A percentile compares a stretch with the other conserved stretches of the same genome.
phyloP scores from a whole-genome alignment of 2,329 filamentous ascomycete genomes.

The Xylaria sp. region DNA sequence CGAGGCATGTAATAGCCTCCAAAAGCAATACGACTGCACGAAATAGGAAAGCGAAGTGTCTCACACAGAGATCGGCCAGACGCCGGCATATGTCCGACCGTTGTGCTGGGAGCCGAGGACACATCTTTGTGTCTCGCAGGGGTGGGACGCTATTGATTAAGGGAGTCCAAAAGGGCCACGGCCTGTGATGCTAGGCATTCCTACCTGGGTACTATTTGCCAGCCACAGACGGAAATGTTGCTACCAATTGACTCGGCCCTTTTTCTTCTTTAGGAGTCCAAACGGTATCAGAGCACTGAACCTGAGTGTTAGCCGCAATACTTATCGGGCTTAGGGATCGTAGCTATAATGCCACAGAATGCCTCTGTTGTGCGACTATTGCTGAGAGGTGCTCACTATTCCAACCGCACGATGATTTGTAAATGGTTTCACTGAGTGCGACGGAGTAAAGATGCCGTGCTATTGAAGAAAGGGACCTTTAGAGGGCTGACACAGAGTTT shows the following conservation, averaged over 20 bases:
- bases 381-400: conserved; percentile 5
- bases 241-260: conserved; percentile 9
- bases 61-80: not conserved
- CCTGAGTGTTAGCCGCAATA: not conserved
- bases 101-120: conserved; percentile 12
- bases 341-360: not conserved
- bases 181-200: conserved; percentile 15
- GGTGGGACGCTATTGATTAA: conserved; percentile 21
- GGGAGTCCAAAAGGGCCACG: not conserved
- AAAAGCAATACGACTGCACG: not conserved
- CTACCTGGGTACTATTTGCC: conserved; percentile 15
- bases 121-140: conserved; percentile 25
- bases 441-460: conserved; percentile 20
- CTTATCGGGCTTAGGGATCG: not conserved
- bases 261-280: not conserved
- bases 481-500: not conserved
- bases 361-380: conserved; percentile 24
- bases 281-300: not conserved
- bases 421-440: conserved; percentile 16
- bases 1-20: not conserved
- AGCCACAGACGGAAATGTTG: conserved; percentile 13
- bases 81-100: conserved; percentile 21
- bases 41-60: conserved; percentile 7
- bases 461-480: not conserved
- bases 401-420: conserved; percentile 20